A percentile compares a stretch with the other conserved stretches of the same genome.
These are phyloP conservation scores for Lachnellula willkommii DNA, from an alignment of 2,329 filamentous ascomycete species.

Conservation along the genomic window DNA sequence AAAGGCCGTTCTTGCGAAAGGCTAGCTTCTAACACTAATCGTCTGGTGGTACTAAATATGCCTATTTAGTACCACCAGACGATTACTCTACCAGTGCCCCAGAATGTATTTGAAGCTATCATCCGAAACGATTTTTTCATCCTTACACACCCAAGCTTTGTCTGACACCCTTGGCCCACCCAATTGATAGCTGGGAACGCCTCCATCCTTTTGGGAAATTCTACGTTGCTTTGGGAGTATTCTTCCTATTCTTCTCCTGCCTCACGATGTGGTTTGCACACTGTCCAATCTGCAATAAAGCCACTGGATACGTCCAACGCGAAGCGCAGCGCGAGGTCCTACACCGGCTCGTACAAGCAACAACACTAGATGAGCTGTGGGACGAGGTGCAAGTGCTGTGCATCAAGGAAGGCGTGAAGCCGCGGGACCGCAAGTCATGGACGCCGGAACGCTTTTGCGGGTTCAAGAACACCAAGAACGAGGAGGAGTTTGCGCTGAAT, in stretches of 20 bases:
- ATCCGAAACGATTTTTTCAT: not conserved
- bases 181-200: not conserved
- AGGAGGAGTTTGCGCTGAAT: not conserved
- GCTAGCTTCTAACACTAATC: not conserved
- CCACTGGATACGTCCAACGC: not conserved
- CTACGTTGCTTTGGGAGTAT: not conserved
- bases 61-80: too few relatives aligned
- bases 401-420: not conserved
- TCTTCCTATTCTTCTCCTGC: not conserved
- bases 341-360: not conserved
- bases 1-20: not conserved
- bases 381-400: not conserved
- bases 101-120: not conserved
- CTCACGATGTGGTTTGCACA: not conserved
- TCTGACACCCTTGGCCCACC: not conserved
- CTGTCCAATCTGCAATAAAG: not conserved
- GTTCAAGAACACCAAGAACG: not conserved
- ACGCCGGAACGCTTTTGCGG: not conserved
- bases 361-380: not conserved
- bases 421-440: not conserved
- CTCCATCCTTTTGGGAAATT: not conserved
- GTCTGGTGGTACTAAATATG: too few relatives aligned
- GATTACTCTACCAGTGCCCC: not conserved
- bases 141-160: not conserved
- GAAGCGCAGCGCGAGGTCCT: not conserved